These are phyloP conservation scores for Glycine soja DNA, from an alignment of 306 rosid genomes.

Conservation along the genomic window DNA sequence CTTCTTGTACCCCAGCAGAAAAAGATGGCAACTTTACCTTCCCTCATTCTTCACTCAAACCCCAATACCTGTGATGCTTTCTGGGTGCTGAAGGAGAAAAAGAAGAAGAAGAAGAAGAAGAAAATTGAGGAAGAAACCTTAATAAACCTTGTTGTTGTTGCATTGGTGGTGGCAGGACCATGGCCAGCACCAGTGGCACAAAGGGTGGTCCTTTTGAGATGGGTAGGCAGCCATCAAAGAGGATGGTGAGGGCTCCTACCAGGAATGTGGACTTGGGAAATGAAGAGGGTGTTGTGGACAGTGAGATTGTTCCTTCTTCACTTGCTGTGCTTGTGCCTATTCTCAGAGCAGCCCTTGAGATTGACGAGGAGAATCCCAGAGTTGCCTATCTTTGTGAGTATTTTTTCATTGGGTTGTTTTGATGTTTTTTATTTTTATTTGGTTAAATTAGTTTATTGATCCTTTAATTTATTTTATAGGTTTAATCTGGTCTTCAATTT, in stretches of 20 bases:
- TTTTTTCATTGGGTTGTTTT: constrained; percentile 2
- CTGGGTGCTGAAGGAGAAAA: constrained; percentile 23
- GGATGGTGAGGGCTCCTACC: constrained; percentile 57
- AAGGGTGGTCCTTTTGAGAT: constrained; percentile 56
- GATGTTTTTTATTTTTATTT: not conserved
- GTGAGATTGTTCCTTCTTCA: constrained; percentile 77
- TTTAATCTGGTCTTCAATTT: too few species aligned
- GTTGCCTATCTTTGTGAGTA: constrained; percentile 93
- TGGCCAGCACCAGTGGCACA: constrained; percentile 93
- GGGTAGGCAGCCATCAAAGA: constrained; percentile 57
- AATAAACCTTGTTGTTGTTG: constrained; percentile 14
- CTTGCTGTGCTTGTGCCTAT: constrained; percentile 77
- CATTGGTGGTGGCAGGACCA: constrained; percentile 38
- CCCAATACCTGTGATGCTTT: constrained; percentile 16
- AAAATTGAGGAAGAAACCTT: constrained; percentile 28
- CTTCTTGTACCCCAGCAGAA: constrained; percentile 48
- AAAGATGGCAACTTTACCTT: constrained; percentile 55
- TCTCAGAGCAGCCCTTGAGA: constrained; percentile 88
- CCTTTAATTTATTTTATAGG: too few species aligned
- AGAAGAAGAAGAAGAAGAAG: constrained; percentile 24
- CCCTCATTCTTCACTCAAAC: constrained; percentile 50
- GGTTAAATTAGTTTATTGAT: too few species aligned
- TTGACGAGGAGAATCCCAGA: constrained; percentile 71
- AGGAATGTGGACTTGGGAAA: constrained; percentile 58
- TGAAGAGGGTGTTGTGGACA: constrained; percentile 66